Percentiles rank a stretch among this genome's conserved stretches.
phyloP scores from a whole-genome alignment of 164 flowering plant species.

The Akebia trifoliata region DNA sequence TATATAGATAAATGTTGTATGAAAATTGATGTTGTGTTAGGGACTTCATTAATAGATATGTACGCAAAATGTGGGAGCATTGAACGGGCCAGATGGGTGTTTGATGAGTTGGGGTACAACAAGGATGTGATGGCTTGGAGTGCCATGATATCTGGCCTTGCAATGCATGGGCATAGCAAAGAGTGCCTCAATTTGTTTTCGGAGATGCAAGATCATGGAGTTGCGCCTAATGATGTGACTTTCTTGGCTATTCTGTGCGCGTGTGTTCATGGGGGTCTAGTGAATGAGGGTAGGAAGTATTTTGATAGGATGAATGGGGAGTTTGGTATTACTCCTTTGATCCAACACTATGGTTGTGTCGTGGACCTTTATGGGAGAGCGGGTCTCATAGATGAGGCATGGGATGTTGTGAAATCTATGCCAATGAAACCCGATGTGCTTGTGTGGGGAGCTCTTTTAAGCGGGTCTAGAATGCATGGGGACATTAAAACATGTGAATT shows the following conservation, averaged over 20 bases:
- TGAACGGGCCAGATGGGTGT: slow-evolving; percentile 24
- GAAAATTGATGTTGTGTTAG: slow-evolving; percentile 22
- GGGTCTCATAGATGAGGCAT: slow-evolving; percentile 29
- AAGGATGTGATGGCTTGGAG: slow-evolving; percentile 30
- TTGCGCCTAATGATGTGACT: slow-evolving; percentile 25
- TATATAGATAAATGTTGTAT: slow-evolving; percentile 23
- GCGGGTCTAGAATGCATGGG: slow-evolving; percentile 27
- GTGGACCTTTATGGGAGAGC: slow-evolving; percentile 34
- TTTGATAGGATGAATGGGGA: slow-evolving; percentile 1
- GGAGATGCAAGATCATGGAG: slow-evolving; percentile 20
- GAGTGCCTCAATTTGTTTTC: slow-evolving; percentile 22
- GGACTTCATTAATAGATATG: slow-evolving; percentile 59
- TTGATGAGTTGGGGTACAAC: slow-evolving; percentile 18
- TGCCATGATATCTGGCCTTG: slow-evolving; percentile 20
- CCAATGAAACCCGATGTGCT: slow-evolving; percentile 36
- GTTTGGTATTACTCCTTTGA: slow-evolving; percentile 19
- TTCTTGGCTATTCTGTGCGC: slow-evolving; percentile 30
- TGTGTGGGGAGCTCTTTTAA: slow-evolving; percentile 37
- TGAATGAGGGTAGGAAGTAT: slow-evolving; percentile 5
- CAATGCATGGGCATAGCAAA: slow-evolving; percentile 24
- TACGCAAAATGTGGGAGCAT: slow-evolving; percentile 63
- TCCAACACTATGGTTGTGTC: slow-evolving; percentile 38
- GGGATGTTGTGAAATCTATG: slow-evolving; percentile 25
- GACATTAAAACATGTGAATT: slow-evolving; percentile 25
- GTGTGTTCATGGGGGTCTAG: slow-evolving; percentile 33